Evolutionary conservation across 2,329 filamentous ascomycete species (phyloP).

Genomic region (Pseudocercospora musae): DNA sequence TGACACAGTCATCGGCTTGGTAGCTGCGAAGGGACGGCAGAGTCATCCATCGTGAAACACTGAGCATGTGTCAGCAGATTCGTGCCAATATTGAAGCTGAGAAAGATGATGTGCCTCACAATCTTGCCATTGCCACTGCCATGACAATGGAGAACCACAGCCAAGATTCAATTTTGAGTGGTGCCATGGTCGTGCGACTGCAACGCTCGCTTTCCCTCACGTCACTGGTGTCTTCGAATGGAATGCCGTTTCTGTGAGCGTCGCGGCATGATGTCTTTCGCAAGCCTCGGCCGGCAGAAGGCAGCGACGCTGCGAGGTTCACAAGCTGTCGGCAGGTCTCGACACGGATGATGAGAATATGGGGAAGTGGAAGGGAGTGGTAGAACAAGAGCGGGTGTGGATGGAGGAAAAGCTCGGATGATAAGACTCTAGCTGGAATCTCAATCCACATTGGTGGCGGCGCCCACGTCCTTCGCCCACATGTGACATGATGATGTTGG

Average conservation of each 20-base stretch:
- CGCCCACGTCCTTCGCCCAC: background rate
- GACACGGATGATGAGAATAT: background rate
- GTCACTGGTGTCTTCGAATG: slow-evolving; percentile 4
- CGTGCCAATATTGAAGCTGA: background rate
- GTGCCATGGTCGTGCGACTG: slow-evolving; percentile 26
- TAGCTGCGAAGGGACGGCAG: slow-evolving; percentile 49
- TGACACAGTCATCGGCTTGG: slow-evolving; percentile 58
- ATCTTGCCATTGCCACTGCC: slow-evolving; percentile 40
- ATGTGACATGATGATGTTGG: no score
- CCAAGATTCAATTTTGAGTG: slow-evolving; percentile 45
- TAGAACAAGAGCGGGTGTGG: background rate
- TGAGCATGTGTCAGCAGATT: slow-evolving; percentile 19
- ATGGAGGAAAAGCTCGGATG: background rate
- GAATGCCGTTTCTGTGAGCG: background rate
- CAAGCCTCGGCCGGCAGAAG: background rate
- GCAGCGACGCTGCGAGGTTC: background rate
- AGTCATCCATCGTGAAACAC: slow-evolving; percentile 44
- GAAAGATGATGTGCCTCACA: slow-evolving; percentile 35
- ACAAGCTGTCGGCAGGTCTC: background rate
- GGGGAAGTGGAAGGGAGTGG: background rate
- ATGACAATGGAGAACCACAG: slow-evolving; percentile 37
- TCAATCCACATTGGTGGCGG: background rate
- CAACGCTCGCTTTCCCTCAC: background rate
- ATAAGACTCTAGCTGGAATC: background rate
- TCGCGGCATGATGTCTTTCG: background rate